Conservation (phyloP, 305 asterid species). For the Stenogyne calaminthoides region DNA sequence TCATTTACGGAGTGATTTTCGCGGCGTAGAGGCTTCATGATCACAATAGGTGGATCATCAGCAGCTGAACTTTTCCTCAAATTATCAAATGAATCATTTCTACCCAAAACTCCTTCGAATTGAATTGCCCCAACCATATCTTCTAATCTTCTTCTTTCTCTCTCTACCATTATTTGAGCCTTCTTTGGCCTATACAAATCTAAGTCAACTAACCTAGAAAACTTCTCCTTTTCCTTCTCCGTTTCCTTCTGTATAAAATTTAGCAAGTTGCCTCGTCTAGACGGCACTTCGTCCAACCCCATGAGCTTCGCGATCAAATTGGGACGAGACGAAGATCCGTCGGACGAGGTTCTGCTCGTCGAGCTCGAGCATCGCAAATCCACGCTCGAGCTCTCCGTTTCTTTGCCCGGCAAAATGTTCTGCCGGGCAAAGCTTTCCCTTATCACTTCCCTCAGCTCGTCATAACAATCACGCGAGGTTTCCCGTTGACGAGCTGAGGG, state of each 20-base stretch:
- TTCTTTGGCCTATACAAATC: slow-evolving; percentile 61
- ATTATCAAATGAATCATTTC: slow-evolving; percentile 30
- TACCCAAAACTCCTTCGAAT: slow-evolving; percentile 58
- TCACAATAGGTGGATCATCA: slow-evolving; percentile 63
- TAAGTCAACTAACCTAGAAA: slow-evolving; percentile 42
- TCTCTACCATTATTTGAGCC: slow-evolving; percentile 30
- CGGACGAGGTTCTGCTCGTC: slow-evolving; percentile 50
- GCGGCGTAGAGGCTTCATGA: slow-evolving; percentile 59
- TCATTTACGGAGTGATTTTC: slow-evolving; percentile 23
- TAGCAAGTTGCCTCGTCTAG: slow-evolving; percentile 18
- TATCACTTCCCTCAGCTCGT: slow-evolving; percentile 75
- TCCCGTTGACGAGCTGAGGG: neutral
- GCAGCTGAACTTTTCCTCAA: no score
- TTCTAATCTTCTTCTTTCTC: slow-evolving; percentile 44
- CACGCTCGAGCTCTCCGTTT: slow-evolving; percentile 25
- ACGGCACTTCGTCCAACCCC: slow-evolving; percentile 65
- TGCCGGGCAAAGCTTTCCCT: slow-evolving; percentile 66
- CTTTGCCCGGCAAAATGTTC: slow-evolving; percentile 49
- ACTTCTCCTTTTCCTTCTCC: slow-evolving; percentile 25
- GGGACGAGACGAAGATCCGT: slow-evolving; percentile 28
- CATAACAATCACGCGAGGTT: slow-evolving; percentile 76
- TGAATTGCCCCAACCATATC: slow-evolving; percentile 57
- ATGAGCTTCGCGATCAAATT: slow-evolving; percentile 75
- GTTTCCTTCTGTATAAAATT: slow-evolving; percentile 14
- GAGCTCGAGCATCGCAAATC: no score